Conservation (phyloP, 306 rosid genomes). For the Pyrus bretschneideri region DNA sequence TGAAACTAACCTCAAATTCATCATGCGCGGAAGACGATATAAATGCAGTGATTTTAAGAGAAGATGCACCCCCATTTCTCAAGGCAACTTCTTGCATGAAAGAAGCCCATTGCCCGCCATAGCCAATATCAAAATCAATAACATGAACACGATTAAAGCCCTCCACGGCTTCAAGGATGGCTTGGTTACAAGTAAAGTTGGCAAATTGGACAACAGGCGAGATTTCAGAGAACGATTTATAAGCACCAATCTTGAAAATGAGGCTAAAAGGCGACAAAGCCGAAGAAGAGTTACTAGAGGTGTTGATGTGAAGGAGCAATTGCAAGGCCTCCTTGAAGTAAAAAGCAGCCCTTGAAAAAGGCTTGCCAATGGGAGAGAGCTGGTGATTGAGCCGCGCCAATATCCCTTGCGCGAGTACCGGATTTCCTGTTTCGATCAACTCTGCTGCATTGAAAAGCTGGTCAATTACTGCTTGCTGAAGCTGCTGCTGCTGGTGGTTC, state of each 20-base stretch:
- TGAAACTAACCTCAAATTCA: slow-evolving; percentile 71
- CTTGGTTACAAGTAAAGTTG: slow-evolving; percentile 85
- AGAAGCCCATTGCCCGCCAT: slow-evolving; percentile 96
- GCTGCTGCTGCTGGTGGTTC: slow-evolving; percentile 24
- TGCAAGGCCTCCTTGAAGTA: slow-evolving; percentile 84
- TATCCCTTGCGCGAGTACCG: slow-evolving; percentile 97
- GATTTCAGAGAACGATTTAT: slow-evolving; percentile 78
- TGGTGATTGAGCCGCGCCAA: slow-evolving; percentile 99
- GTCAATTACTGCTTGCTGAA: slow-evolving; percentile 62
- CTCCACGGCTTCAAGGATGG: slow-evolving; percentile 71
- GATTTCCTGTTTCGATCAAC: slow-evolving; percentile 74
- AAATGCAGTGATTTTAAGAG: slow-evolving; percentile 75
- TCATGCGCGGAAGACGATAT: slow-evolving; percentile 46
- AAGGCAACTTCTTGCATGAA: slow-evolving; percentile 80
- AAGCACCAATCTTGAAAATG: slow-evolving; percentile 73
- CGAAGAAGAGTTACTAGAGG: slow-evolving; percentile 16
- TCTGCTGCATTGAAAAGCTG: slow-evolving; percentile 77
- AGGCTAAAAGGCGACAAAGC: slow-evolving; percentile 52
- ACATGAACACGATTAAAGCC: slow-evolving; percentile 59
- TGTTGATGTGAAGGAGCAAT: slow-evolving; percentile 38
- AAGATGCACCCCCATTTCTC: slow-evolving; percentile 46
- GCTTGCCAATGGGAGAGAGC: slow-evolving; percentile 87
- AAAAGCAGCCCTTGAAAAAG: slow-evolving; percentile 91
- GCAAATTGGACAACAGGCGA: slow-evolving; percentile 87
- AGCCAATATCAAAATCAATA: slow-evolving; percentile 80